phyloP scores from a whole-genome alignment of 306 rosid genomes.

The Alnus rubra region DNA sequence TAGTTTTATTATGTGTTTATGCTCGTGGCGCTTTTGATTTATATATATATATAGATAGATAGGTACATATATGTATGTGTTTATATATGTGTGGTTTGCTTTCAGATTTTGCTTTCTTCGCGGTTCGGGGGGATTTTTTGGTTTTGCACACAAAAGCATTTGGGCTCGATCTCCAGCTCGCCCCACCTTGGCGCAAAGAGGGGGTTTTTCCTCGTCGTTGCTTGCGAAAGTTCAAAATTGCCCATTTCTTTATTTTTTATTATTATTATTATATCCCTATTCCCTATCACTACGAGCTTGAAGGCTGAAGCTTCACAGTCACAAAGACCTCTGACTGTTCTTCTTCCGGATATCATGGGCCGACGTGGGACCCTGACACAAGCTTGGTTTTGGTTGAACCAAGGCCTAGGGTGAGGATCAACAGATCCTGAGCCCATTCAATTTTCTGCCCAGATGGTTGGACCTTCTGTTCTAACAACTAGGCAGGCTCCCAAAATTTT shows the following conservation, averaged over 20 bases:
- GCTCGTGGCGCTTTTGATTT: not conserved
- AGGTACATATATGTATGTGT: not conserved
- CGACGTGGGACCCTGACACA: not conserved
- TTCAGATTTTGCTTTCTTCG: slow-evolving; percentile 2
- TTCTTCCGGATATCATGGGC: slow-evolving; percentile 5
- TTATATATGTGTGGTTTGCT: not conserved
- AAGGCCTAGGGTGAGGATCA: not conserved
- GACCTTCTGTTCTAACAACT: too few species aligned
- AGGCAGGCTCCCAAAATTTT: too few species aligned
- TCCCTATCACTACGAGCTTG: not conserved
- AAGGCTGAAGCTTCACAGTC: not conserved
- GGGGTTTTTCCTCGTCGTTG: not conserved
- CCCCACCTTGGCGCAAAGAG: not conserved
- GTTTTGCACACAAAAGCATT: not conserved
- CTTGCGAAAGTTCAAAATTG: not conserved
- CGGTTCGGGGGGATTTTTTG: not conserved
- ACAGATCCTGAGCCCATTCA: too few species aligned
- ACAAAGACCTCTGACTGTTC: not conserved
- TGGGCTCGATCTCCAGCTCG: slow-evolving; percentile 15
- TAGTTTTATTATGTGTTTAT: not conserved
- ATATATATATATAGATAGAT: too few species aligned
- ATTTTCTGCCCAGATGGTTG: too few species aligned
- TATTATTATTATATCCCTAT: not conserved
- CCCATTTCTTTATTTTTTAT: not conserved
- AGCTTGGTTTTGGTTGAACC: not conserved